Evolutionary conservation across 2,329 filamentous ascomycete genomes (phyloP), one percentile per base, ranked within the genome.

Genomic region (Apiospora malaysiana): DNA sequence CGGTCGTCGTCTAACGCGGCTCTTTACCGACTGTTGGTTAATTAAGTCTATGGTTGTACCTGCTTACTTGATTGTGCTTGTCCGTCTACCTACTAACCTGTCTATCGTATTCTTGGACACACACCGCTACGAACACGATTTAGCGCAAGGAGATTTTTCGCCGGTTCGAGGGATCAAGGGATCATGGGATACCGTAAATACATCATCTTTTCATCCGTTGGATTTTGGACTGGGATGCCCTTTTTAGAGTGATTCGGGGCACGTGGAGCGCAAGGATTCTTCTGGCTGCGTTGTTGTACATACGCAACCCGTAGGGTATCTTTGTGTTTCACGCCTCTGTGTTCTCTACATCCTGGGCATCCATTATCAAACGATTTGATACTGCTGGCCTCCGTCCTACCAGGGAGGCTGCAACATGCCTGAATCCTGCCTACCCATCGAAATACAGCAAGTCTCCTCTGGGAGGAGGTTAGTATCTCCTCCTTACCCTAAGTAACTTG

Each of bases 231-330:
- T 63, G 56, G 56, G 56, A 63, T 63, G 25, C 21, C 21, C 6
- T 27, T 56, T 18, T 56, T 56, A 56, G 47, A 56, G 14, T 27
- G 49, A 9, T 49, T 23, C 9, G 51, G 25, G 51, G 56, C 56
- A 63, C 56, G 56, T 63, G 56, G 56, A 63, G 56, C 56, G 27
- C 56, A 63, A 40, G 56, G 56, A 63, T 40, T 40, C 32, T 63
- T 40, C 32, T 63, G 32, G 56, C 37, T 63, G 56, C 56, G 56
- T 63, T 32, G 56, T n/a, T n/a, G n/a, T n/a, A n/a, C n/a, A n/a
- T 63, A 59, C 51, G 51, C 25, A 59, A 32, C 18, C 51, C 51
- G 51, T 59, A 37, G 51, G 21, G 10, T 21, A 37, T 37, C 51
- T n/a, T n/a, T 10, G 51, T 59, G 51, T 59, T 59, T 37, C 51